Conservation (phyloP, 768 basidiomycete species). For the Panaeolus papilionaceus region DNA sequence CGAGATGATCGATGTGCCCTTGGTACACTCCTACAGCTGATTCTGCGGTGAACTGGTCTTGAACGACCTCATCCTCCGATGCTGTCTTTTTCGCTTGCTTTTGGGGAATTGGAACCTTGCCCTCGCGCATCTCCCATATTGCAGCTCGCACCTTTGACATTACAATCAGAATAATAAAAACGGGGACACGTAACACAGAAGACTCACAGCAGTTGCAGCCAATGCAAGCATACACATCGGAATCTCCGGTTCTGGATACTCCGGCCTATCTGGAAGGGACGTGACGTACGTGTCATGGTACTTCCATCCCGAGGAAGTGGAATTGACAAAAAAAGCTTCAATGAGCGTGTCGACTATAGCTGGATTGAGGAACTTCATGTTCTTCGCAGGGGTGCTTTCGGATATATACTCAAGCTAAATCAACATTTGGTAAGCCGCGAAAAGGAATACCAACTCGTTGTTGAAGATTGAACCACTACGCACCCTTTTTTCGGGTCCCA, state of each 20-base stretch:
- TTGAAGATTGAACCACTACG: no score
- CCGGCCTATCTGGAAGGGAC: not conserved
- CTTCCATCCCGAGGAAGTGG: not conserved
- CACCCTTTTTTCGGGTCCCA: not conserved
- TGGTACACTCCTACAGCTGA: not conserved
- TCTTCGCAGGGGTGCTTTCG: constrained; percentile 11
- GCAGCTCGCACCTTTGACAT: not conserved
- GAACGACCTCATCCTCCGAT: not conserved
- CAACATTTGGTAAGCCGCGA: not conserved
- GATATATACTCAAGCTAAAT: not conserved
- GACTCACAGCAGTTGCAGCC: not conserved
- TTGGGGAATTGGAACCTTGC: not conserved
- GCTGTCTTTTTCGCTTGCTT: not conserved
- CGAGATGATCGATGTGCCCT: not conserved
- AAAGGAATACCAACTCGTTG: not conserved
- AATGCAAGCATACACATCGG: not conserved
- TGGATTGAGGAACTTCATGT: not conserved
- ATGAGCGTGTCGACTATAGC: not conserved
- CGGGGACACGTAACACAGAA: not conserved
- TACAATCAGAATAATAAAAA: not conserved
- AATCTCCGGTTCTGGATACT: not conserved
- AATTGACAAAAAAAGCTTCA: not conserved
- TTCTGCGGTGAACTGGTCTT: not conserved
- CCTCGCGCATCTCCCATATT: not conserved
- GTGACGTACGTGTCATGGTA: not conserved